Evolutionary conservation across 2,329 filamentous ascomycete genomes (phyloP).

Genomic region (Fusarium heterosporum): DNA sequence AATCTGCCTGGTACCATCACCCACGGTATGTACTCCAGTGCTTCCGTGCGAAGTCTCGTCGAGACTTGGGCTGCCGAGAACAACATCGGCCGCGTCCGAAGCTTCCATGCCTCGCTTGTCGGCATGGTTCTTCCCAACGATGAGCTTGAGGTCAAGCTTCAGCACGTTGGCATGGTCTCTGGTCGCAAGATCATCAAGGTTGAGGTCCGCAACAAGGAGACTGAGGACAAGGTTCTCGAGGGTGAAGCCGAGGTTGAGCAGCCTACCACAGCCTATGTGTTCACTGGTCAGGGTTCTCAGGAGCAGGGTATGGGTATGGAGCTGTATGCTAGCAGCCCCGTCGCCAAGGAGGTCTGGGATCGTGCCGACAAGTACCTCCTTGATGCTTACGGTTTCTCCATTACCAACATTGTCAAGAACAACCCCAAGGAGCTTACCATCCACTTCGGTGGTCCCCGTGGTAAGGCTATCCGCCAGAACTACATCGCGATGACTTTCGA

Average conservation of each 20-base stretch:
- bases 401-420: conserved; percentile 99
- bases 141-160: conserved; percentile 91
- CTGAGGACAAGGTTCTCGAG: conserved; percentile 93
- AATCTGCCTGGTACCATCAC: conserved; percentile 97
- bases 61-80: conserved; percentile 99
- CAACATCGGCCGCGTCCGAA: conserved; percentile 95
- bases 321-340: conserved; percentile 90
- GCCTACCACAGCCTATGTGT: conserved; percentile 95
- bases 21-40: conserved; percentile 99
- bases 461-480: conserved; percentile 97
- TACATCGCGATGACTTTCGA: conserved; percentile 99
- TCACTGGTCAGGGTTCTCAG: conserved; percentile 97
- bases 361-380: conserved; percentile 97
- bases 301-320: conserved; percentile 99
- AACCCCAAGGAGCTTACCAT: conserved; percentile 99
- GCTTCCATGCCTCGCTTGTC: conserved; percentile 96
- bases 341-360: conserved; percentile 98
- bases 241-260: conserved; percentile 98
- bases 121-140: conserved; percentile 99
- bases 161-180: conserved; percentile 97
- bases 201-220: conserved; percentile 94
- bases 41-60: conserved; percentile 92
- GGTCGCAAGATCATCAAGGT: conserved; percentile 99
- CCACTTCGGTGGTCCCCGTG: conserved; percentile 95
- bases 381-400: conserved; percentile 98